Conservation (phyloP, 768 basidiomycete genomes). For the Xanthoconium purpureum region DNA sequence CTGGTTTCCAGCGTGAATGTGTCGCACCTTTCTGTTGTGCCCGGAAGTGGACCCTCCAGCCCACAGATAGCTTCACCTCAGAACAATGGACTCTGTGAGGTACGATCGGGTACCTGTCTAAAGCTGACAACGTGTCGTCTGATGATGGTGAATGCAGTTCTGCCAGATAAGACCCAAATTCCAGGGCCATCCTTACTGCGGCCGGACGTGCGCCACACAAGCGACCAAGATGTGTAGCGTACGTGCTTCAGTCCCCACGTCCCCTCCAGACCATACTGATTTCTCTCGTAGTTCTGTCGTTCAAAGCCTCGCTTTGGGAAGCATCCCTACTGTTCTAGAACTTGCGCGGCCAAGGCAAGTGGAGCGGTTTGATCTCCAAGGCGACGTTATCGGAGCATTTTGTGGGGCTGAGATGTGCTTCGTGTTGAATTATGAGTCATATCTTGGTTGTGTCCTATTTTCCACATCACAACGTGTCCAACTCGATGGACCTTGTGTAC, state of each 20-base stretch:
- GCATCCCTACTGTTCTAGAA: conserved; percentile 34
- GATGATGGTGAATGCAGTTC: conserved; percentile 31
- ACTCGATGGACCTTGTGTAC: background rate
- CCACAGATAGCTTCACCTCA: conserved; percentile 4
- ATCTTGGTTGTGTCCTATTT: conserved; percentile 15
- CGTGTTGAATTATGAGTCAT: conserved; percentile 21
- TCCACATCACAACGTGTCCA: background rate
- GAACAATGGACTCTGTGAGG: conserved; percentile 29
- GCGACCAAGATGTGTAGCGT: conserved; percentile 36
- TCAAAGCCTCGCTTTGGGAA: conserved; percentile 33
- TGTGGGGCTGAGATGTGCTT: background rate
- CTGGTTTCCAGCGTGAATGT: background rate
- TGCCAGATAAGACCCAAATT: conserved; percentile 62
- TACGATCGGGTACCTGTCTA: conserved; percentile 6
- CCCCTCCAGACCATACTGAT: background rate
- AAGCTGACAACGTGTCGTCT: background rate
- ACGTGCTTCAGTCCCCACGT: conserved; percentile 1
- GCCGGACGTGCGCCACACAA: conserved; percentile 57
- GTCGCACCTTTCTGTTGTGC: conserved; percentile 6
- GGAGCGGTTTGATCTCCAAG: conserved; percentile 10
- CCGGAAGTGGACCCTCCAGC: background rate
- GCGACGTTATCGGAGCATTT: background rate
- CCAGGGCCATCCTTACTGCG: conserved; percentile 57
- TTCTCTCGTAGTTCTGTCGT: conserved; percentile 25
- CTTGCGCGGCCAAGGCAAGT: conserved; percentile 27